Percentiles rank a stretch among this genome's conserved stretches.
phyloP scores from a whole-genome alignment of 106 monocot genomes.

The Cymbidium sinense region DNA sequence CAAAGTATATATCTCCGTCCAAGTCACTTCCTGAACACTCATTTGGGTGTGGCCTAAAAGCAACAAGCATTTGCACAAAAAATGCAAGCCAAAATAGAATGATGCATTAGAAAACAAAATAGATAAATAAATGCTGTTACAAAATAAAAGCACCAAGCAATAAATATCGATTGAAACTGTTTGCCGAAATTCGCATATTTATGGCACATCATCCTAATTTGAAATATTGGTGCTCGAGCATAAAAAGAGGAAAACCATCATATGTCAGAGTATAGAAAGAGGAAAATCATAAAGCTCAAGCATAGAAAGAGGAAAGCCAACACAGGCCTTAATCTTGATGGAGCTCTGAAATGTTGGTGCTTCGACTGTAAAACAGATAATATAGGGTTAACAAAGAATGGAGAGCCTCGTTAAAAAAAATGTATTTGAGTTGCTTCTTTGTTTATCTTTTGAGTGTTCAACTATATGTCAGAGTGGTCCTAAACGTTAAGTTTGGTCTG shows the following conservation, averaged over 20 bases:
- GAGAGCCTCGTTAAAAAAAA: no score
- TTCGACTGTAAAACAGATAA: no score
- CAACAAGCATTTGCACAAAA: conserved; percentile 1
- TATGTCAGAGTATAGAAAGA: no score
- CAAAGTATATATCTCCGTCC: conserved; percentile 96
- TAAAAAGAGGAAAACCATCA: neutral
- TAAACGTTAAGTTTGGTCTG: no score
- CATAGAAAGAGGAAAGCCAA: no score
- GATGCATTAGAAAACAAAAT: neutral
- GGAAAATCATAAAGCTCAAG: no score
- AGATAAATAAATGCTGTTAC: neutral
- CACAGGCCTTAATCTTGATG: no score
- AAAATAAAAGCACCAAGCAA: neutral
- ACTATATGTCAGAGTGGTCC: no score
- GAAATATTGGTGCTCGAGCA: neutral
- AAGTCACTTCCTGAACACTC: conserved; percentile 95
- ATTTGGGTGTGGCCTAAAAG: conserved; percentile 78
- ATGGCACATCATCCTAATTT: neutral
- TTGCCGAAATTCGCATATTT: neutral
- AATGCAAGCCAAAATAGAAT: neutral
- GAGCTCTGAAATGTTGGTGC: no score
- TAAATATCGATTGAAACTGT: neutral
- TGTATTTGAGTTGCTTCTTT: no score
- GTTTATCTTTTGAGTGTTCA: no score
- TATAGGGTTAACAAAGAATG: no score